A percentile compares a stretch with the other conserved stretches of the same genome.
phyloP scores from a whole-genome alignment of 306 rosid species.

The Vicia faba region DNA sequence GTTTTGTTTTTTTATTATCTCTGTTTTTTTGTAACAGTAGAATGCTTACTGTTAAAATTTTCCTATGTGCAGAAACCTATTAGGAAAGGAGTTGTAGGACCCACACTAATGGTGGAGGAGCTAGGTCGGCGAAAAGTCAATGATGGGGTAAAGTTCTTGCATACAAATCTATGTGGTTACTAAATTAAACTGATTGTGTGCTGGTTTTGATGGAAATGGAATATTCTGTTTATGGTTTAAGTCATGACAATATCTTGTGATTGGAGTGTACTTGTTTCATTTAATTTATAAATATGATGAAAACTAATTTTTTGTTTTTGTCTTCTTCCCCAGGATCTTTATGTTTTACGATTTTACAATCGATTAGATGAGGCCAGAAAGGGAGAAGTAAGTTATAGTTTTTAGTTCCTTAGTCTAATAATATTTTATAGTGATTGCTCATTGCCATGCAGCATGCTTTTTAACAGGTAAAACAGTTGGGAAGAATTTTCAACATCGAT shows the following conservation, averaged over 20 bases:
- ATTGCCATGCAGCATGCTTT: constrained; percentile 23
- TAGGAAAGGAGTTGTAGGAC: constrained; percentile 81
- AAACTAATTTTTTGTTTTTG: constrained; percentile 39
- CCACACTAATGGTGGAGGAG: constrained; percentile 89
- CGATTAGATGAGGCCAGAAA: constrained; percentile 87
- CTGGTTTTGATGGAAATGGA: constrained; percentile 22
- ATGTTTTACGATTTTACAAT: constrained; percentile 79
- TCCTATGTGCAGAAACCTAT: constrained; percentile 71
- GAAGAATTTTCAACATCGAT: constrained; percentile 29
- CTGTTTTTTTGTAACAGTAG: background rate
- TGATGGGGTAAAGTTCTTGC: constrained; percentile 55
- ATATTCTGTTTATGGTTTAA: constrained; percentile 29
- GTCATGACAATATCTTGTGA: background rate
- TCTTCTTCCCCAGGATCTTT: constrained; percentile 66
- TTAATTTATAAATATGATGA: constrained; percentile 30
- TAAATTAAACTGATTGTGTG: constrained; percentile 17
- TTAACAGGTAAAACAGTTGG: constrained; percentile 14
- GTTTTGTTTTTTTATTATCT: background rate
- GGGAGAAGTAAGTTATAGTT: constrained; percentile 80
- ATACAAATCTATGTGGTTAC: constrained; percentile 13
- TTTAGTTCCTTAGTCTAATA: constrained; percentile 28
- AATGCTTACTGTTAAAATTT: constrained; percentile 19
- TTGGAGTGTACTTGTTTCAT: constrained; percentile 7
- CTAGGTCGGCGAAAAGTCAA: constrained; percentile 73
- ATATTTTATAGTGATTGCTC: constrained; percentile 11